Evolutionary conservation across 2,329 filamentous ascomycete genomes (phyloP), one percentile per base, ranked within the genome.

Genomic region (Colletotrichum sojae): DNA sequence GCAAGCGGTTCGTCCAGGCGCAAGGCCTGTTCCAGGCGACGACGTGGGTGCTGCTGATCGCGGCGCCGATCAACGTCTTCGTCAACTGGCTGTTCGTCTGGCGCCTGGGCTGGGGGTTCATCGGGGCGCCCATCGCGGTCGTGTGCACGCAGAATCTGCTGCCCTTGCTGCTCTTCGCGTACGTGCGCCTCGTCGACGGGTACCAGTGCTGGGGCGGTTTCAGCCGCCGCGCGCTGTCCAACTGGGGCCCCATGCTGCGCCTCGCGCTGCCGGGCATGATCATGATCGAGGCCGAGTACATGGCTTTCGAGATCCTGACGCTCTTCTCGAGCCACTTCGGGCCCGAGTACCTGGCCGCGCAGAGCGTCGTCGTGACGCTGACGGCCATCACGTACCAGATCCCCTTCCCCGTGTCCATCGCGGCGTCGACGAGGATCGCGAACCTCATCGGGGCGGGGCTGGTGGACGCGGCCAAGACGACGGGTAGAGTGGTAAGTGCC

Each of bases 261-360:
- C 90, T 98, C 45, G 94, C 95, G 0, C 83, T 98, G 13, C 95
- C 95, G 0, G 95, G 95, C 1, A 90, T 98, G 78, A 84, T 97
- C 72, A 98, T 98, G 95, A 92, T 98, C 2, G 91, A 97, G 78
- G 94, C 95, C 5, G 95, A 98, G 78, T 97, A 93, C 82, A 87
- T 98, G 12, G 94, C 95, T 6, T 98, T 98, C 78, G 95, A 98
- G 79, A 90, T 97, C 56, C 84, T 97, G 71, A 97, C 94, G 0
- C 85, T 98, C n/a, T 90, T 91, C 9, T 89, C 93, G 0, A 93
- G 91, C 59, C 93, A 92, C 74, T 91, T 98, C 67, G 93, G 92
- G 16, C 90, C 93, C 2, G 91, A 91, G 18, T 90, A 92, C 70
- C 88, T 98, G 1, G 95, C 95, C 0, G 95, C 96, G 0, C 95